These are phyloP conservation scores for Penicillium sp. DNA, from an alignment of 2,329 filamentous ascomycete species.

Conservation along the genomic window DNA sequence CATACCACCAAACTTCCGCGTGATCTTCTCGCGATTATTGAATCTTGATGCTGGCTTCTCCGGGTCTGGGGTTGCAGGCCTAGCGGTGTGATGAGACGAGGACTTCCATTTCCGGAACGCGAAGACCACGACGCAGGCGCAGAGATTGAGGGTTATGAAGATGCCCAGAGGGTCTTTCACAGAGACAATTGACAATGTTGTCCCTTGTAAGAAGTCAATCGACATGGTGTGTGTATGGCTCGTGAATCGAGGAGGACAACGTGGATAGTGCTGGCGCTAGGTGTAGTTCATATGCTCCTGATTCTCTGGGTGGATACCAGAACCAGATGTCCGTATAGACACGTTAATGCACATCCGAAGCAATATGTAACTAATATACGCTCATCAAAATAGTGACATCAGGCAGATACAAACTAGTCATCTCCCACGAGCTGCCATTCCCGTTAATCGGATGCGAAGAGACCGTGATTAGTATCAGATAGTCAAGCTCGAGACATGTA, in stretches of 20 bases:
- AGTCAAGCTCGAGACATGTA: not conserved
- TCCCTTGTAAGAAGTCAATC: slow-evolving; percentile 2
- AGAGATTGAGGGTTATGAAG: slow-evolving; percentile 25
- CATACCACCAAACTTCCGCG: slow-evolving; percentile 52
- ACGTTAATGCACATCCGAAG: not conserved
- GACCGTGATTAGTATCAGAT: not conserved
- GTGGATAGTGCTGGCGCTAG: not conserved
- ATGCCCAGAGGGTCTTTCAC: slow-evolving; percentile 20
- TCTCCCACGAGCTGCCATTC: slow-evolving; percentile 24
- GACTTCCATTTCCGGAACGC: slow-evolving; percentile 32
- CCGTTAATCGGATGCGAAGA: slow-evolving; percentile 34
- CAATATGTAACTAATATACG: not conserved
- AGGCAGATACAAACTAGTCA: not conserved
- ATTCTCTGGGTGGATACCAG: not conserved
- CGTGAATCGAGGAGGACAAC: not conserved
- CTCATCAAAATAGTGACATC: not conserved
- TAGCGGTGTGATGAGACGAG: slow-evolving; percentile 9
- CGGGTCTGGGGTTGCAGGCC: slow-evolving; percentile 43
- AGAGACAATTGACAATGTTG: slow-evolving; percentile 4
- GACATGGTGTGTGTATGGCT: not conserved
- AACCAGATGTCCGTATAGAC: not conserved
- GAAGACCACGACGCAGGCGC: slow-evolving; percentile 33
- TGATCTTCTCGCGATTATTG: slow-evolving; percentile 31
- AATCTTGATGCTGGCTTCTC: slow-evolving; percentile 45
- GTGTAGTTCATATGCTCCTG: slow-evolving; percentile 3